A percentile compares a stretch with the other conserved stretches of the same genome.
These are phyloP conservation scores for Quercus tomentella DNA, from an alignment of 331 rosid species.

Conservation along the genomic window DNA sequence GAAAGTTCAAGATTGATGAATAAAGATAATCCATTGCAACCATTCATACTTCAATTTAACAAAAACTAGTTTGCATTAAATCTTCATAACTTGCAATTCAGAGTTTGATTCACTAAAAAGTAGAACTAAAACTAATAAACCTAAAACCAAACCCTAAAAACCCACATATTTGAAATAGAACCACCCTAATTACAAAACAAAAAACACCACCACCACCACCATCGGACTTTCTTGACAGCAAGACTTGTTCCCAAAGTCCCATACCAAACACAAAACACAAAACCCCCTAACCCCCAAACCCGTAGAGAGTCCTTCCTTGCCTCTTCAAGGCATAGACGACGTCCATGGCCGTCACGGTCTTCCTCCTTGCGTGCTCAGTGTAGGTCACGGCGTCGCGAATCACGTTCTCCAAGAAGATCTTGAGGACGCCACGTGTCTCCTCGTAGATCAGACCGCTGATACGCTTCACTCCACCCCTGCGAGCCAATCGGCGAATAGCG, in stretches of 20 bases:
- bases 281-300: conserved; percentile 27
- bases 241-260: conserved; percentile 12
- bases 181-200: not conserved
- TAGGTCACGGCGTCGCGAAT: conserved; percentile 45
- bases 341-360: conserved; percentile 53
- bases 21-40: no score
- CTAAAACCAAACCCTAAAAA: not conserved
- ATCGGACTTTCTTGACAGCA: conserved; percentile 29
- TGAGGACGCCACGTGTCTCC: conserved; percentile 40
- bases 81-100: not conserved
- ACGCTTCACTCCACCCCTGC: conserved; percentile 43
- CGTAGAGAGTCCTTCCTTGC: conserved; percentile 41
- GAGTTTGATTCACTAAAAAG: not conserved
- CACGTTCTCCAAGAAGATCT: conserved; percentile 40
- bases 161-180: not conserved
- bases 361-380: conserved; percentile 40
- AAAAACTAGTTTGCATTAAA: not conserved
- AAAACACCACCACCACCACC: not conserved
- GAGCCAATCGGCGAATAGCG: conserved; percentile 40
- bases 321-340: conserved; percentile 43
- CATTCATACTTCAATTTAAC: not conserved
- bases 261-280: not conserved
- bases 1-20: no score
- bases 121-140: not conserved
- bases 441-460: conserved; percentile 43